phyloP scores from a whole-genome alignment of 352 stramenopile species.

The Peronosclerospora sorghi region DNA sequence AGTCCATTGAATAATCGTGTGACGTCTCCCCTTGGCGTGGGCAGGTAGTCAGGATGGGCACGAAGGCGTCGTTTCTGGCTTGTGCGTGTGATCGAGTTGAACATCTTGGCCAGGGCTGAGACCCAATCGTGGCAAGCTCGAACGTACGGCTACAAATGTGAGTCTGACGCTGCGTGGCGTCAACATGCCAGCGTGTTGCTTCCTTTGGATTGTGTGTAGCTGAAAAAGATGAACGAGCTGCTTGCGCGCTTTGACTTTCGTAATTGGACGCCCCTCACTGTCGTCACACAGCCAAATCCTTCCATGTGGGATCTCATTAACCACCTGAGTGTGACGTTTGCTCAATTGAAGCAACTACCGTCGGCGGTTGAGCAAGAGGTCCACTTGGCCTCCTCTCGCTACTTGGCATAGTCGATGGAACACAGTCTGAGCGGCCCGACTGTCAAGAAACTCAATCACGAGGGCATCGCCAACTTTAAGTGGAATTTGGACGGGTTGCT shows the following conservation, averaged over 20 bases:
- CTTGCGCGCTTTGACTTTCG: slow-evolving; percentile 68
- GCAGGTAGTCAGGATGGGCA: slow-evolving; percentile 60
- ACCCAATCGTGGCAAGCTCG: slow-evolving; percentile 58
- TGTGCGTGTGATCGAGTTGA: slow-evolving; percentile 60
- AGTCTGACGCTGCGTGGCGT: slow-evolving; percentile 62
- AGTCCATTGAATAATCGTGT: too few relatives aligned
- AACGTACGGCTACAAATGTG: slow-evolving; percentile 60
- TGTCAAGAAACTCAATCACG: slow-evolving; percentile 62
- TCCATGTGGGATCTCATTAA: slow-evolving; percentile 80
- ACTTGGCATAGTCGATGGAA: slow-evolving; percentile 68
- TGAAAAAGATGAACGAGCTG: slow-evolving; percentile 78
- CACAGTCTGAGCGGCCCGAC: slow-evolving; percentile 45
- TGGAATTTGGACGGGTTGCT: slow-evolving; percentile 61
- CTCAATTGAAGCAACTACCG: slow-evolving; percentile 46
- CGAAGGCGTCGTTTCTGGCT: slow-evolving; percentile 59
- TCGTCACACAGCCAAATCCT: slow-evolving; percentile 52
- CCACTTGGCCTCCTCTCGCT: slow-evolving; percentile 44
- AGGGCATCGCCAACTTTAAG: slow-evolving; percentile 67
- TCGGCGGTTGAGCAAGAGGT: slow-evolving; percentile 38
- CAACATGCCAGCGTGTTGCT: not conserved
- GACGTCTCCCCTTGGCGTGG: too few relatives aligned
- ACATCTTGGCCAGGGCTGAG: slow-evolving; percentile 45
- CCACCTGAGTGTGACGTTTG: slow-evolving; percentile 74
- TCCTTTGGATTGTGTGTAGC: slow-evolving; percentile 13
- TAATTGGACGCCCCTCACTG: slow-evolving; percentile 52